Base-by-base conservation (phyloP, 768 basidiomycete genomes). In the Hypholoma fasciculare region DNA sequence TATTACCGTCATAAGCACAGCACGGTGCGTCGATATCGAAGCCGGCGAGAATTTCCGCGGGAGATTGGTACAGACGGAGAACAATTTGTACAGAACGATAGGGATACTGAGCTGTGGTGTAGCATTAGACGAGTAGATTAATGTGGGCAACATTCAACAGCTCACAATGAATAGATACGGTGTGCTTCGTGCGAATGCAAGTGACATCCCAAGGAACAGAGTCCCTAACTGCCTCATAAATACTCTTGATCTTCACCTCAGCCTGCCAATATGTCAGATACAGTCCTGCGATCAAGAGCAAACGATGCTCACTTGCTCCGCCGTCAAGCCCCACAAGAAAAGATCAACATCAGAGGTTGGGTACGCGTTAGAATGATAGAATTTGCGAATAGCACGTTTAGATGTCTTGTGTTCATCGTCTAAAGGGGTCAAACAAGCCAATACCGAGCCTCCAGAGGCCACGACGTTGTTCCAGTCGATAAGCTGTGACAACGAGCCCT, bases 131-230 rank as follows among this genome's bases (percentile, higher is more conserved):
- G 36, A 48, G 44, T 26, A 51, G 14, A 52, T 46, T 6, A 11
- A 34, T 42, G 44, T 23, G 11, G 13, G 17, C 14, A 23, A 8
- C 16, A 23, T n/a, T 5, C 12, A 42, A 16, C 23, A 3, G 67
- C 81, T 52, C 59, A 79, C 84, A 85, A 65, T 87, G 81, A 62
- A 87, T 86, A 13, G 86, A 86, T 43, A 86, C 74, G 0, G 85
- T 84, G 61, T 88, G 84, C 69, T 84, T 87, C 56, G 84, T 84
- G 40, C 85, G 79, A 56, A 88, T 80, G 51, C 84, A 86, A 27
- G 85, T 86, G 14, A 85, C 82, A 65, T 87, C 86, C 85, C 85
- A 87, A 26, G 85, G 84, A 37, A 87, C 79, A 9, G 84, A 83
- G 65, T 87, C 84, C 19, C 85, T 74, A 20, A 88, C 82, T 5